Evolutionary conservation across 2,329 filamentous ascomycete genomes (phyloP).

Genomic region (Trichoderma sp.): DNA sequence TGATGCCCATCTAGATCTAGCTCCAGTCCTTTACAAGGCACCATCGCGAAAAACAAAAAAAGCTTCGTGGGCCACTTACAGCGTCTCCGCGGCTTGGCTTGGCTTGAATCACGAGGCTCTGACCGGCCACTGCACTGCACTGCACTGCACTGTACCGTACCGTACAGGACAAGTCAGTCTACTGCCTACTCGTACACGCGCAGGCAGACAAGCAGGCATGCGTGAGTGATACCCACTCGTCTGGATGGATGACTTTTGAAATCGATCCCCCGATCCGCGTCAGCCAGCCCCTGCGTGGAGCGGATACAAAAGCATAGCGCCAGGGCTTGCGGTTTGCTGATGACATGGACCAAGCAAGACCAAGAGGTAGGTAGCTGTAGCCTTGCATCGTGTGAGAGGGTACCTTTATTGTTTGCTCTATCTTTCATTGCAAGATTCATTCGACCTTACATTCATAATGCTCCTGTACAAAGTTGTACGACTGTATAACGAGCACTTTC

Average conservation of each 20-base stretch:
- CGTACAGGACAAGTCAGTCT: neutral
- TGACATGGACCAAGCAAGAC: neutral
- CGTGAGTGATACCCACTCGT: neutral
- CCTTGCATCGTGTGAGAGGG: neutral
- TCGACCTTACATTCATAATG: neutral
- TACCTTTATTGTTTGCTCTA: neutral
- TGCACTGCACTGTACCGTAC: neutral
- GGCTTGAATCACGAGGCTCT: neutral
- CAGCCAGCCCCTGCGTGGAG: conserved; percentile 18
- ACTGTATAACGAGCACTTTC: neutral
- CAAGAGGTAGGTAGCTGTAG: neutral
- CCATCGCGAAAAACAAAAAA: neutral
- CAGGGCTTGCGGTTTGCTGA: conserved; percentile 14
- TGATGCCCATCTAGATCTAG: neutral
- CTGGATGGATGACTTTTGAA: neutral
- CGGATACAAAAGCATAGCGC: conserved; percentile 16
- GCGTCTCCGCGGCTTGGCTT: neutral
- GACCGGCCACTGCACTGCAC: neutral
- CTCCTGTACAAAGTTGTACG: neutral
- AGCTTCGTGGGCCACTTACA: neutral
- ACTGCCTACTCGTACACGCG: neutral
- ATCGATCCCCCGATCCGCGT: conserved; percentile 19
- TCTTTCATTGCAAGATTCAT: neutral
- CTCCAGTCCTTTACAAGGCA: neutral
- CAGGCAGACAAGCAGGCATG: neutral